Evolutionary conservation across 2,329 filamentous ascomycete genomes (phyloP), one percentile per base, ranked within the genome.

Genomic region (Onygena corvina): DNA sequence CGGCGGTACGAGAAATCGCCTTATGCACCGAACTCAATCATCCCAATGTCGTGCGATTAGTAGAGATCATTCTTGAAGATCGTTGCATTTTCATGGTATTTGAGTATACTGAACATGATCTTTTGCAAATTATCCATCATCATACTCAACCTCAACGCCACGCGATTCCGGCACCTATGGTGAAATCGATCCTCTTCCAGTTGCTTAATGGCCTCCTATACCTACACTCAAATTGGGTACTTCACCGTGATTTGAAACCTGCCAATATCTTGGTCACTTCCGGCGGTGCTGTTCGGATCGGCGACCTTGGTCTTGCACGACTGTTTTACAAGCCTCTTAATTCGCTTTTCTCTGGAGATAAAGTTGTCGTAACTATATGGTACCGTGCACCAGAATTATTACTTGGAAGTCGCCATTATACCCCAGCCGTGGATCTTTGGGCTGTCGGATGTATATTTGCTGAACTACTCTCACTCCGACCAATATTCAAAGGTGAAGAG

Each of bases 61-160:
- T 90, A 53, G 92, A 98, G 68, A 96, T 94, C 60, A 94, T 98
- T 60, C 75, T 98, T 2, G 90, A 98, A 69, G 89, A 94, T 67
- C 96, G 96, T 71, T 95, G 89, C 70, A 96, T 98, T 64, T 98
- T 89, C 69, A 98, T 98, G 84, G 89, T 98, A 1, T 96, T 98
- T 59, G 92, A 96, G 66, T 98, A 94, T 65, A 92, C 92, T 57
- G 92, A 98, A 67, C 92, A 98, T 66, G 92, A 98, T 66, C 71
- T 98, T 31, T 74, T 98, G 3, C 92, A 98, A 66, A 96, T 98
- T 64, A 95, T 98, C 58, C 92, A 98, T 64, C 89, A 96, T 64
- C 92, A 98, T 67, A 94, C 86, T 1, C 84, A 94, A 64, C 84
- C 89, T 51, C 82, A 87, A 23, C 77, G 89, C 21, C 86, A 92